These are phyloP conservation scores for Trypanosoma grayi DNA, from an alignment of 208 protist genomes.

Conservation along the genomic window DNA sequence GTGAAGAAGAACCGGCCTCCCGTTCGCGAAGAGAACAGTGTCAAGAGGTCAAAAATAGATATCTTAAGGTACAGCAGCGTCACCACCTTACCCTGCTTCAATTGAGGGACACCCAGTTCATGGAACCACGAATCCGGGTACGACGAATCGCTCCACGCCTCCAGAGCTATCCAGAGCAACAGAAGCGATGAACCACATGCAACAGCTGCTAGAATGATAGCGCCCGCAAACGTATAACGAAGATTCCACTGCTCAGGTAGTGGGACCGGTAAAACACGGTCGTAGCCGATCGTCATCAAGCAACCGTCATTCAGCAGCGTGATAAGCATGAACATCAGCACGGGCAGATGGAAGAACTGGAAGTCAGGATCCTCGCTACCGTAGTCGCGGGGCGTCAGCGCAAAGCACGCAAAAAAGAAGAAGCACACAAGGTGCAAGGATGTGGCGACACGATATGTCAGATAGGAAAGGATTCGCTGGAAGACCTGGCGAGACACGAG, in stretches of 20 bases:
- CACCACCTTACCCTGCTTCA: conserved; percentile 38
- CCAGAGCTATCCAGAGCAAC: conserved; percentile 42
- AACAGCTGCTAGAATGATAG: conserved; percentile 33
- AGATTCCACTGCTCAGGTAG: conserved; percentile 54
- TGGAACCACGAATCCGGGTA: conserved; percentile 25
- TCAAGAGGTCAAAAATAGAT: conserved; percentile 77
- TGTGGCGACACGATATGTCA: conserved; percentile 77
- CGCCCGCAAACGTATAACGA: conserved; percentile 28
- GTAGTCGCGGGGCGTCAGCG: conserved; percentile 65
- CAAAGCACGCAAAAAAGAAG: conserved; percentile 82
- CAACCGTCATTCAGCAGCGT: conserved; percentile 72
- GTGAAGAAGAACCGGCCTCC: conserved; percentile 70
- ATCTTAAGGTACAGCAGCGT: conserved; percentile 59
- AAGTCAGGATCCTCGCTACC: conserved; percentile 55
- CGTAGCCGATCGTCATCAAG: conserved; percentile 51
- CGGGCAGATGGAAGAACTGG: conserved; percentile 83
- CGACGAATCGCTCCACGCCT: conserved; percentile 26
- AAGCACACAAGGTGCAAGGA: conserved; percentile 81
- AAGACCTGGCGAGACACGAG: conserved; percentile 92
- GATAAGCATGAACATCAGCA: conserved; percentile 92
- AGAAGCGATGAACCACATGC: conserved; percentile 57
- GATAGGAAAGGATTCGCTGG: conserved; percentile 91
- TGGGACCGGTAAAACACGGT: conserved; percentile 24
- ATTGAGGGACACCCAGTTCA: conserved; percentile 32
- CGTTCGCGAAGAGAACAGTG: conserved; percentile 88